phyloP scores from a whole-genome alignment of 306 rosid genomes.

The Lathyrus aphaca region DNA sequence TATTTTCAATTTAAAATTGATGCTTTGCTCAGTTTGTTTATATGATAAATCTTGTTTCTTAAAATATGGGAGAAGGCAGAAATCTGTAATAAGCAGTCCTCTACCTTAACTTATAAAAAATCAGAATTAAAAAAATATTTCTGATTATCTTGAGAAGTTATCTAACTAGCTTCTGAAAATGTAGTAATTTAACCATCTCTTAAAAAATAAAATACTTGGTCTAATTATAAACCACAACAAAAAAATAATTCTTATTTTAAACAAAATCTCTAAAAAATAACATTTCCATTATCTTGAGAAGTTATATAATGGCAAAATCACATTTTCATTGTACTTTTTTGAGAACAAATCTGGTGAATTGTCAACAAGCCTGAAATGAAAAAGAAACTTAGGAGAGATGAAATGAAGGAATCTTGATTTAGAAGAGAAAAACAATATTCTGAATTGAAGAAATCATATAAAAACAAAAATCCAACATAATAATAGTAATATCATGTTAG shows the following conservation, averaged over 20 bases:
- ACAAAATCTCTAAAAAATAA: neutral
- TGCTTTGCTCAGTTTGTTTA: slow-evolving; percentile 18
- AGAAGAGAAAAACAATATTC: slow-evolving; percentile 26
- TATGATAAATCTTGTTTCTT: slow-evolving; percentile 3
- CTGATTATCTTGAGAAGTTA: neutral
- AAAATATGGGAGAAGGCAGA: slow-evolving; percentile 15
- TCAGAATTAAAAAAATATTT: neutral
- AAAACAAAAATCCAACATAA: slow-evolving; percentile 43
- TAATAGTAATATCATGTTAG: slow-evolving; percentile 40
- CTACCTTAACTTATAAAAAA: neutral
- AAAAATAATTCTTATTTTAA: neutral
- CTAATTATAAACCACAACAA: neutral
- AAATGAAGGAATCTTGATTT: slow-evolving; percentile 38
- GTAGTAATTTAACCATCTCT: neutral
- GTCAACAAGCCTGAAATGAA: slow-evolving; percentile 32
- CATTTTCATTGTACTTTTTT: slow-evolving; percentile 22
- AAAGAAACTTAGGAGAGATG: slow-evolving; percentile 17
- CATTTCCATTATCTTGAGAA: no score
- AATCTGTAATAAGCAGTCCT: neutral
- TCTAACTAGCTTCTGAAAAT: neutral
- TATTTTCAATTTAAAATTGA: slow-evolving; percentile 11
- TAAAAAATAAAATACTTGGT: neutral
- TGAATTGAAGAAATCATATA: slow-evolving; percentile 37
- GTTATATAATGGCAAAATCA: neutral
- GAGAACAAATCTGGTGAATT: slow-evolving; percentile 12